Base-by-base conservation (phyloP, 2,329 filamentous ascomycete genomes). In the Ascochyta viciae-villosae region DNA sequence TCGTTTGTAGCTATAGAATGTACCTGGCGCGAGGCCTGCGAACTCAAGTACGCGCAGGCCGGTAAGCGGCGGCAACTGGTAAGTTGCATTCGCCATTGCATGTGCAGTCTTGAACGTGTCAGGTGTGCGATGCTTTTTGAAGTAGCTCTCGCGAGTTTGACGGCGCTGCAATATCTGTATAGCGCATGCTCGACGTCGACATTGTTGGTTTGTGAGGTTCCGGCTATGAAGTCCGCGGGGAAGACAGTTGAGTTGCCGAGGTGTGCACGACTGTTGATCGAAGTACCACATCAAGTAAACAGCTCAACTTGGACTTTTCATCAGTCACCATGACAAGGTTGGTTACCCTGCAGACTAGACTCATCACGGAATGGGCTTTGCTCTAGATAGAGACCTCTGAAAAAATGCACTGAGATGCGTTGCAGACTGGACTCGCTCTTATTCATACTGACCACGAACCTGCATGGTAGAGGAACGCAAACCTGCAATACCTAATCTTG, bases 11-110 rank as follows among this genome's bases (percentile, higher is more conserved):
- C 26, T 40, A 19, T 12, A 12, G 7, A 24, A 35, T 23, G 35
- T 78, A 82, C 83, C 83, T 66, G 83, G 83, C 44, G 83, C 83
- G 27, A 89, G 77, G 26, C 87, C 87, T 23, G 85, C 87, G 63
- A 89, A 84, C 70, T 89, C 87, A 35, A 89, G 79, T 29, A 89
- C 87, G 53, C 82, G 80, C 51, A 88, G 74, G 61, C 84, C 85
- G 12, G 79, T 75, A 27, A 89, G 77, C 5, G 85, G 83, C 40
- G 81, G 81, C 59, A 74, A 72, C 63, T 73, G 67, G 40, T 68
- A 58, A 13, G 61, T 58, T 41, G 38, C 15, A 5, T 37, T 44
- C 22, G 66, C 62, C 71, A 74, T 74, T 44, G 27, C 45, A 39
- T 13, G 34, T 42, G 31, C 12, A 19, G 12, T 12, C 9, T 12